Evolutionary conservation across 352 stramenopile genomes (phyloP).

Genomic region (Phytophthora sp.): DNA sequence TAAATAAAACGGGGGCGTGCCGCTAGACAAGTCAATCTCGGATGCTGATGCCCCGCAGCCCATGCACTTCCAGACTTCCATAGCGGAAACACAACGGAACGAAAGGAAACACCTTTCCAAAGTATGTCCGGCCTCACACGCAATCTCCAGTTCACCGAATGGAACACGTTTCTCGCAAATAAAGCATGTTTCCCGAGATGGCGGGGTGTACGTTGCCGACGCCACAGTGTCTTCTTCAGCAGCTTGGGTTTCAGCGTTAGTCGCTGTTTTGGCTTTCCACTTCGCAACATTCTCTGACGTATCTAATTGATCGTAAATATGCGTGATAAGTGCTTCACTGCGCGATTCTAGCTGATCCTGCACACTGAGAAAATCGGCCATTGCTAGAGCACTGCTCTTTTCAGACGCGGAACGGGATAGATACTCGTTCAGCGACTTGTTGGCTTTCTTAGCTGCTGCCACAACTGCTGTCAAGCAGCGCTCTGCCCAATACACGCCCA

Average conservation of each 20-base stretch:
- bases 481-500: slow-evolving; percentile 69
- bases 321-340: slow-evolving; percentile 52
- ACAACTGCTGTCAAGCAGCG: slow-evolving; percentile 60
- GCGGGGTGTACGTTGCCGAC: slow-evolving; percentile 27
- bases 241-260: not conserved
- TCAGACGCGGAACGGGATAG: slow-evolving; percentile 35
- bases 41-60: slow-evolving; percentile 69
- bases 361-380: slow-evolving; percentile 84
- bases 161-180: slow-evolving; percentile 69
- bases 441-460: slow-evolving; percentile 39
- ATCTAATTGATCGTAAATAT: slow-evolving; percentile 67
- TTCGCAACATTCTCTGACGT: slow-evolving; percentile 44
- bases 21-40: slow-evolving; percentile 53
- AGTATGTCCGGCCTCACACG: slow-evolving; percentile 64
- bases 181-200: slow-evolving; percentile 66
- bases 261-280: slow-evolving; percentile 44
- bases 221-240: not conserved
- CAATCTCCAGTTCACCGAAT: slow-evolving; percentile 67
- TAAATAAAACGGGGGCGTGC: slow-evolving; percentile 68
- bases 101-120: slow-evolving; percentile 82
- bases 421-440: slow-evolving; percentile 30
- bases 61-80: slow-evolving; percentile 87
- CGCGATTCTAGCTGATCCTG: slow-evolving; percentile 43
- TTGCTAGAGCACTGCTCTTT: slow-evolving; percentile 64
- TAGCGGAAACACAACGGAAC: slow-evolving; percentile 65